Evolutionary conservation across 176 grass and related monocot genomes (phyloP).

Genomic region (Tuctoria greenei): DNA sequence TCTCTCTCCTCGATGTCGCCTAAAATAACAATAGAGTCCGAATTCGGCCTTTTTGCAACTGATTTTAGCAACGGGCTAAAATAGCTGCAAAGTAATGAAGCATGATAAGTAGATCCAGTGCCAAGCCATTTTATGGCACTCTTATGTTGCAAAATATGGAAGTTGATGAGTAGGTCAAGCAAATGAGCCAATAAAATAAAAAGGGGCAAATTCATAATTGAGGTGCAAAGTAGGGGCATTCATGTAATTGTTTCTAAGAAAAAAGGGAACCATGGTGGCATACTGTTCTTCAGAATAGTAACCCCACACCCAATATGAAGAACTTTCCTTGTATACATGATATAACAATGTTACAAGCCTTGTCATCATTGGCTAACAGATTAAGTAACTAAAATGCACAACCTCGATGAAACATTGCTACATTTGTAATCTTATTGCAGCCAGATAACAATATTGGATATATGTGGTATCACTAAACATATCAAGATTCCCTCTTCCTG

Average conservation of each 20-base stretch:
- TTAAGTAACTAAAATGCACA: not conserved
- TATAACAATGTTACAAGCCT: slow-evolving; percentile 7
- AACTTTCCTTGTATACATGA: not conserved
- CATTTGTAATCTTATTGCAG: not conserved
- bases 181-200: not conserved
- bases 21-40: slow-evolving; percentile 46
- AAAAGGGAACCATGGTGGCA: not conserved
- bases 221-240: too few species aligned
- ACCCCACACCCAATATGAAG: not conserved
- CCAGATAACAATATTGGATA: not conserved
- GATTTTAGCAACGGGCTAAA: slow-evolving; percentile 95
- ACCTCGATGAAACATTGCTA: not conserved
- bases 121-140: not conserved
- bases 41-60: slow-evolving; percentile 57
- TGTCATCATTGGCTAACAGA: slow-evolving; percentile 12
- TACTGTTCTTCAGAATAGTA: not conserved
- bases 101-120: not conserved
- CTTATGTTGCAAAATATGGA: not conserved
- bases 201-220: too few species aligned
- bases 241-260: too few species aligned
- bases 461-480: not conserved
- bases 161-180: too few species aligned
- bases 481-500: not conserved
- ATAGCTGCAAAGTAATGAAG: slow-evolving; percentile 57
- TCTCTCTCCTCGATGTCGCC: slow-evolving; percentile 87